Evolutionary conservation across 176 grass and related monocot species (phyloP).

Genomic region (Lolium perenne): DNA sequence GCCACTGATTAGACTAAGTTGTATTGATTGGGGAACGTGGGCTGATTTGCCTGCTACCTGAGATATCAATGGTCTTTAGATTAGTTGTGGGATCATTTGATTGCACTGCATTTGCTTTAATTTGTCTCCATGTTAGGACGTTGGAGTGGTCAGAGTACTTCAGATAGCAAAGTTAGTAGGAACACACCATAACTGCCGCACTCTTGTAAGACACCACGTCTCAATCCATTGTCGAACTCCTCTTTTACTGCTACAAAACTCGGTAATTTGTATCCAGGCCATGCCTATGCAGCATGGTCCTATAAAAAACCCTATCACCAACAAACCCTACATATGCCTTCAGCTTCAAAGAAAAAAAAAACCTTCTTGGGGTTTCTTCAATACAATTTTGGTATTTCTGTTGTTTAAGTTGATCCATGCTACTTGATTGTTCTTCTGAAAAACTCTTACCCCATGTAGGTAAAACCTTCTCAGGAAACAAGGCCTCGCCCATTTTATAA

Average conservation of each 20-base stretch:
- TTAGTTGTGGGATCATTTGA: neutral
- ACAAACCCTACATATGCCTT: neutral
- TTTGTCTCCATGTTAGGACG: neutral
- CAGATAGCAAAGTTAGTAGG: neutral
- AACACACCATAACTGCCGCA: neutral
- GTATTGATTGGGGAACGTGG: neutral
- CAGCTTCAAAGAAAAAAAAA: neutral
- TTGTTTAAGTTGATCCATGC: slow-evolving; percentile 12
- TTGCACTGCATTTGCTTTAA: neutral
- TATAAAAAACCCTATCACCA: neutral
- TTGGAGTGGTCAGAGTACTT: neutral
- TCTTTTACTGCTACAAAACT: neutral
- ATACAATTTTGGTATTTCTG: slow-evolving; percentile 4
- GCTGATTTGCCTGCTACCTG: neutral
- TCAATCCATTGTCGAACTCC: neutral
- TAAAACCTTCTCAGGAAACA: slow-evolving; percentile 58
- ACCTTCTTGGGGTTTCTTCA: neutral
- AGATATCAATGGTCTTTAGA: neutral
- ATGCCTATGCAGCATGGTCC: neutral
- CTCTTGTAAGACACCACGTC: neutral
- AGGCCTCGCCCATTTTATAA: slow-evolving; percentile 57
- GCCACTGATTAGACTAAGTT: neutral
- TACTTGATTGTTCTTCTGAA: slow-evolving; percentile 13
- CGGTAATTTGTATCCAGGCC: neutral
- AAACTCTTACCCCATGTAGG: slow-evolving; percentile 43